phyloP scores from a whole-genome alignment of 2,329 filamentous ascomycete species.

The Aureobasidium sp. region DNA sequence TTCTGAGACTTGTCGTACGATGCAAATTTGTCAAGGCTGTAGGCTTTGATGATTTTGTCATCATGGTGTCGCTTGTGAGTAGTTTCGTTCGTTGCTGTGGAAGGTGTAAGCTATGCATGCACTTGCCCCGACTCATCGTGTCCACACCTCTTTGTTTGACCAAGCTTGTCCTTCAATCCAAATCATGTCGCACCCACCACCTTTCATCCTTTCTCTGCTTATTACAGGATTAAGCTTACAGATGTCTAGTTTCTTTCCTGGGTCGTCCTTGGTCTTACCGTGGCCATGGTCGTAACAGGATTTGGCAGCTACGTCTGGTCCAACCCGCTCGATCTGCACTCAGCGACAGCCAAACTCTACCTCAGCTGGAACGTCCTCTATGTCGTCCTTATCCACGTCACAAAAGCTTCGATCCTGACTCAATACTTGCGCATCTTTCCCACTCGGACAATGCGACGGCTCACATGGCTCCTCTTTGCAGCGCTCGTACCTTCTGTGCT shows the following conservation, averaged over 20 bases:
- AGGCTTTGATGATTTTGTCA: conserved; percentile 30
- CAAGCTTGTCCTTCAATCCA: neutral
- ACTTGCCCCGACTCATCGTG: neutral
- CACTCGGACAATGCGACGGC: conserved; percentile 29
- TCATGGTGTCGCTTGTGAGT: conserved; percentile 25
- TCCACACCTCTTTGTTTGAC: neutral
- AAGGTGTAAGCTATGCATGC: neutral
- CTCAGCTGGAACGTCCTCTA: conserved; percentile 26
- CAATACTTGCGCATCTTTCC: conserved; percentile 42
- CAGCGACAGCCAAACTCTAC: conserved; percentile 21
- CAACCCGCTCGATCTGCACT: conserved; percentile 11
- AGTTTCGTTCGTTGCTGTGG: conserved; percentile 14
- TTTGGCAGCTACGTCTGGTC: conserved; percentile 3
- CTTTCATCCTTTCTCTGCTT: neutral
- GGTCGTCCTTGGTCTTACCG: conserved; percentile 23
- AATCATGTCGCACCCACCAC: neutral
- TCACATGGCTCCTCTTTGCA: conserved; percentile 33
- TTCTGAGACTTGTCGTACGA: conserved; percentile 27
- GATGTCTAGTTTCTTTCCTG: conserved; percentile 18
- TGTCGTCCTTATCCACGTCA: conserved; percentile 27
- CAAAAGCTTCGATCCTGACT: conserved; percentile 38
- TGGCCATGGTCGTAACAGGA: conserved; percentile 11
- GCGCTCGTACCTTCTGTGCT: conserved; percentile 23
- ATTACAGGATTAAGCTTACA: conserved; percentile 11
- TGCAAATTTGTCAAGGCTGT: conserved; percentile 23